Evolutionary conservation across 164 flowering plant species (phyloP).

Genomic region (Stephania cephalantha): DNA sequence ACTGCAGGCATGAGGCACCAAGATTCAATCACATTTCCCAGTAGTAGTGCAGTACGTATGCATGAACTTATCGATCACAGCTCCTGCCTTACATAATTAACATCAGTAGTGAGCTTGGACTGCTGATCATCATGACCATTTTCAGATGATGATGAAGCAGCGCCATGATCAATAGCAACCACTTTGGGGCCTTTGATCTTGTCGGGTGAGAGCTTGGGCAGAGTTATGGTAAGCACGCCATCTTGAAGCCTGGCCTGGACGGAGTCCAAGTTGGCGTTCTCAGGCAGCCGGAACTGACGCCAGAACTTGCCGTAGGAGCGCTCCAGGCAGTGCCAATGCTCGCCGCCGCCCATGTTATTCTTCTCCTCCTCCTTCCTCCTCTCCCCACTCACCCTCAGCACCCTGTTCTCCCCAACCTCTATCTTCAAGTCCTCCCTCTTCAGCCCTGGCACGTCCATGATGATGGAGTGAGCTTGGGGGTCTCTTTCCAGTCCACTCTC

Average conservation of each 20-base stretch:
- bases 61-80: too few species aligned
- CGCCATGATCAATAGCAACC: conserved; percentile 14
- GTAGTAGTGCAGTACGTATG: too few species aligned
- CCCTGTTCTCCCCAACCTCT: conserved; percentile 6
- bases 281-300: conserved; percentile 40
- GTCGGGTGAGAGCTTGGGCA: conserved; percentile 36
- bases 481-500: conserved; percentile 49
- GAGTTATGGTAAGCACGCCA: conserved; percentile 34
- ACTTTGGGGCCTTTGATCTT: conserved; percentile 33
- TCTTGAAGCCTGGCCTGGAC: conserved; percentile 37
- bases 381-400: conserved; percentile 11
- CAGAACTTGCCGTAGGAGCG: conserved; percentile 34
- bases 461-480: conserved; percentile 34
- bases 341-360: conserved; percentile 1
- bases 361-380: conserved; percentile 8
- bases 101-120: background rate
- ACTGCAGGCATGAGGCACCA: too few species aligned
- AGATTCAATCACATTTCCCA: too few species aligned
- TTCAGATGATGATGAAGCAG: background rate
- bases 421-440: conserved; percentile 10
- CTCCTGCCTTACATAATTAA: too few species aligned
- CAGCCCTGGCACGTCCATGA: conserved; percentile 35
- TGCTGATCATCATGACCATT: too few species aligned
- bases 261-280: conserved; percentile 35
- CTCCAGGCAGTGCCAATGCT: conserved; percentile 19